Conservation (phyloP, 495 filamentous ascomycete genomes). For the Hypoxylon crocopeplum region DNA sequence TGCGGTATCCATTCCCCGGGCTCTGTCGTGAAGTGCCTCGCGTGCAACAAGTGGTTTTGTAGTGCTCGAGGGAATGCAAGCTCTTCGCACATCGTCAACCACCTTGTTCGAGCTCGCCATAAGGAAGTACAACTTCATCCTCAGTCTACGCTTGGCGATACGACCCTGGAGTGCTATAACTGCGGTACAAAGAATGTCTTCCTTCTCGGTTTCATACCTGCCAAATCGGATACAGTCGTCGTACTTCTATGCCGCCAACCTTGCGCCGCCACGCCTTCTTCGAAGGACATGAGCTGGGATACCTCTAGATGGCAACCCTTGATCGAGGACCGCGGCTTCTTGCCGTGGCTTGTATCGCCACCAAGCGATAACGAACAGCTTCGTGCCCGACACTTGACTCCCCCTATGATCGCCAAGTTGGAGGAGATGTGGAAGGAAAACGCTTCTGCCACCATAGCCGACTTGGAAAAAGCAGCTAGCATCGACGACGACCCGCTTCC, state of each 20-base stretch:
- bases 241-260: slow-evolving; percentile 96
- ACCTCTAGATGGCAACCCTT: slow-evolving; percentile 97
- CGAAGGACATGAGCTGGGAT: slow-evolving; percentile 99
- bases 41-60: slow-evolving; percentile 99
- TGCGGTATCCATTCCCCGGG: slow-evolving; percentile 96
- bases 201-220: slow-evolving; percentile 98
- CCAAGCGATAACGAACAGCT: slow-evolving; percentile 96
- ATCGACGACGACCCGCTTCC: slow-evolving; percentile 95
- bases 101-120: slow-evolving; percentile 94
- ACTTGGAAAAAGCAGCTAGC: slow-evolving; percentile 90
- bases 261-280: slow-evolving; percentile 90
- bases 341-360: slow-evolving; percentile 89
- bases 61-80: slow-evolving; percentile 96
- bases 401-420: slow-evolving; percentile 94
- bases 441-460: slow-evolving; percentile 83
- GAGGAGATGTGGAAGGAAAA: slow-evolving; percentile 99
- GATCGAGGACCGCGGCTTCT: slow-evolving; percentile 95
- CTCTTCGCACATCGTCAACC: slow-evolving; percentile 97
- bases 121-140: slow-evolving; percentile 99
- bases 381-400: slow-evolving; percentile 89
- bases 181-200: slow-evolving; percentile 99
- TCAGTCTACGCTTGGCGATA: slow-evolving; percentile 93
- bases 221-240: slow-evolving; percentile 97
- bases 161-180: slow-evolving; percentile 98
- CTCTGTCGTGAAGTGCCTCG: slow-evolving; percentile 94